Evolutionary conservation across 176 grass and related monocot species (phyloP).

Genomic region (Rhynchospora pubera): DNA sequence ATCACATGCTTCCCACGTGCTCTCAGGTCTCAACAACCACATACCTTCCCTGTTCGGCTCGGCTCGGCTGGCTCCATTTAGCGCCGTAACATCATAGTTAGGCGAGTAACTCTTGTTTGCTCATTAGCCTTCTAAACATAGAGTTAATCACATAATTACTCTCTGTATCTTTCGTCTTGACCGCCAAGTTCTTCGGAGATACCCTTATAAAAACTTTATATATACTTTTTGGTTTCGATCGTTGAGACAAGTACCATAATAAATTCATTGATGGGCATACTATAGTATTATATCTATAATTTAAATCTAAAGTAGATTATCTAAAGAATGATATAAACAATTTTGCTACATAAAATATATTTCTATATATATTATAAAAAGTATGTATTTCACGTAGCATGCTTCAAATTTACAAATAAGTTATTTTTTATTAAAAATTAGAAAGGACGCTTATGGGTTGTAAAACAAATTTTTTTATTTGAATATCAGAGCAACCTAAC

Average conservation of each 20-base stretch:
- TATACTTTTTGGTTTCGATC: not conserved
- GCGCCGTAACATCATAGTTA: not conserved
- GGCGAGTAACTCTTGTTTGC: not conserved
- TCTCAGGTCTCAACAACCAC: not conserved
- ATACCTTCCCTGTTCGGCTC: not conserved
- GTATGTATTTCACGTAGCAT: not conserved
- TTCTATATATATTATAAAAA: not conserved
- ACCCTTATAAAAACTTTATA: not conserved
- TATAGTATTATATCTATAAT: not conserved
- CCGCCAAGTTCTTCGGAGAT: not conserved
- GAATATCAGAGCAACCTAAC: not conserved
- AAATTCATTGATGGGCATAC: not conserved
- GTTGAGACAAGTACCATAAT: not conserved
- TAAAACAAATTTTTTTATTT: not conserved
- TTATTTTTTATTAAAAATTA: not conserved
- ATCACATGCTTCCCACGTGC: not conserved
- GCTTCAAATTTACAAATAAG: not conserved
- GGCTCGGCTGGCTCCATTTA: not conserved
- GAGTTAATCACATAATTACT: not conserved
- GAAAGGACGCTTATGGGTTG: not conserved
- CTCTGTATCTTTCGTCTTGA: not conserved
- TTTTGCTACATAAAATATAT: not conserved
- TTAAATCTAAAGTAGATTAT: not conserved
- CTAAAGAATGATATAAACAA: not conserved
- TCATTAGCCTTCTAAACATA: not conserved